phyloP scores from a whole-genome alignment of 106 monocot species.

The Apostasia ramifera region DNA sequence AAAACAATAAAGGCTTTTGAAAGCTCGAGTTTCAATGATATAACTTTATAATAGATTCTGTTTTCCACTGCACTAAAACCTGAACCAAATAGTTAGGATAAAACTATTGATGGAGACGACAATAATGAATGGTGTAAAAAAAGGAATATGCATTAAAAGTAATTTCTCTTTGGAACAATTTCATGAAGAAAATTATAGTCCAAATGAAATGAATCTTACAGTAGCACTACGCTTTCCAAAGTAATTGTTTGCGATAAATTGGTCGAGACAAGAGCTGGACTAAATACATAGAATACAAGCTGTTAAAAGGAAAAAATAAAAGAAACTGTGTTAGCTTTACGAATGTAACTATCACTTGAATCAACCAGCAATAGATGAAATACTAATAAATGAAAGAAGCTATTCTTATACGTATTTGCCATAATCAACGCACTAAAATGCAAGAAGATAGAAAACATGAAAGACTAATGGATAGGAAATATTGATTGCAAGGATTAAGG shows the following conservation, averaged over 20 bases:
- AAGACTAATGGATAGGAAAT: too few species aligned
- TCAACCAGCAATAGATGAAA: neutral
- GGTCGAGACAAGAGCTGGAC: slow-evolving; percentile 58
- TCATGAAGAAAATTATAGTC: too few species aligned
- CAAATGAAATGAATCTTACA: slow-evolving; percentile 44
- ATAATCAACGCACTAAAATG: neutral
- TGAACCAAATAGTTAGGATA: too few species aligned
- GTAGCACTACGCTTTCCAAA: slow-evolving; percentile 43
- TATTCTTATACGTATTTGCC: neutral
- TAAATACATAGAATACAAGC: slow-evolving; percentile 79
- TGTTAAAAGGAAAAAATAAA: slow-evolving; percentile 5
- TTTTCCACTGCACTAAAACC: too few species aligned
- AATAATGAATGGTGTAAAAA: neutral
- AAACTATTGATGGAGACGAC: too few species aligned
- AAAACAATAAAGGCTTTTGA: too few species aligned
- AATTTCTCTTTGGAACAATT: neutral
- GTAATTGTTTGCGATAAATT: slow-evolving; percentile 66
- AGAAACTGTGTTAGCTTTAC: too few species aligned
- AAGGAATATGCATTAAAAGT: neutral
- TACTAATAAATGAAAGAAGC: neutral
- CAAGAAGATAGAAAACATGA: too few species aligned
- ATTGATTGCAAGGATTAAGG: too few species aligned
- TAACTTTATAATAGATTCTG: too few species aligned
- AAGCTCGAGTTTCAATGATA: too few species aligned
- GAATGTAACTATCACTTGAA: neutral